A percentile compares a stretch with the other conserved stretches of the same genome.
phyloP scores from a whole-genome alignment of 129 eudicot species.

The Arctium minus region DNA sequence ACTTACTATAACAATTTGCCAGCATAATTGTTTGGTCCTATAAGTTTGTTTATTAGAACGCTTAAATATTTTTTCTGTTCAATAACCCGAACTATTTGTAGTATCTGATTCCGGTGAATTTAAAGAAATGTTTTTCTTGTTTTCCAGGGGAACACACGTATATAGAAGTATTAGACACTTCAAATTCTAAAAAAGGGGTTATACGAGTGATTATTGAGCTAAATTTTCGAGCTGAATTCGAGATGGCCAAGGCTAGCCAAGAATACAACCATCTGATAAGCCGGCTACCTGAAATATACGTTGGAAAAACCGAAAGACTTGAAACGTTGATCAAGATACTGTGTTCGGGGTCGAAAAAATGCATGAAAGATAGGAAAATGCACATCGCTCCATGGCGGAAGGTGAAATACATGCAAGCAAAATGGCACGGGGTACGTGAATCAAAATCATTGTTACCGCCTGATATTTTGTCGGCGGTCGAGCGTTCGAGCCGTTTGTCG shows the following conservation, averaged over 20 bases:
- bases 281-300: constrained; percentile 50
- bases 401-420: constrained; percentile 73
- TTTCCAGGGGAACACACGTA: constrained; percentile 60
- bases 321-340: constrained; percentile 46
- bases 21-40: not conserved
- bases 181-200: constrained; percentile 45
- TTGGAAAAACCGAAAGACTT: constrained; percentile 55
- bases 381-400: constrained; percentile 87
- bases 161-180: constrained; percentile 54
- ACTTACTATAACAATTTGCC: too few species aligned
- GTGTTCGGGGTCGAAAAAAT: constrained; percentile 56
- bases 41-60: too few species aligned
- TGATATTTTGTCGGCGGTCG: constrained; percentile 5
- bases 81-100: not conserved
- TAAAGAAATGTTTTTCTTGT: not conserved
- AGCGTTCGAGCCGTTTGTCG: constrained; percentile 7
- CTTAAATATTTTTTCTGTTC: too few species aligned
- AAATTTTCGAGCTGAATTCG: constrained; percentile 55
- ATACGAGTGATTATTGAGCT: constrained; percentile 57
- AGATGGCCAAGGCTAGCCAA: constrained; percentile 50
- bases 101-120: not conserved
- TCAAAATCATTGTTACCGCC: constrained; percentile 1
- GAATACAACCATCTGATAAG: constrained; percentile 47
- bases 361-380: constrained; percentile 69
- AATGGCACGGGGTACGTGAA: constrained; percentile 50